Conservation (phyloP, 176 grass and related monocot species). For the Oryza nivara region DNA sequence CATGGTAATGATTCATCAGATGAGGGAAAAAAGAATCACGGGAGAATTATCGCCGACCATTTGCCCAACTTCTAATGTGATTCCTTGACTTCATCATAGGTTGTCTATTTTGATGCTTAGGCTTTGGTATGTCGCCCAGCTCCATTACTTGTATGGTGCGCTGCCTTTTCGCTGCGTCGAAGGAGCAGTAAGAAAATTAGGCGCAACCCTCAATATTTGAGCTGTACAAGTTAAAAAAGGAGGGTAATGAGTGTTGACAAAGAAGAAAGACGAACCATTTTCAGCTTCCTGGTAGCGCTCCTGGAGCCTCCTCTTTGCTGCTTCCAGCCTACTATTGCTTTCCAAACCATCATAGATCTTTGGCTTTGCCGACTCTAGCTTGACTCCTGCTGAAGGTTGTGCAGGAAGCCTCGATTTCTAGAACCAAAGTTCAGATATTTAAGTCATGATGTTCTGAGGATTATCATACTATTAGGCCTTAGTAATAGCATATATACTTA, state of each 20-base stretch:
- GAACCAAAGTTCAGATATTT: conserved; percentile 39
- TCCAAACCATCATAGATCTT: conserved; percentile 57
- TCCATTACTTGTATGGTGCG: conserved; percentile 88
- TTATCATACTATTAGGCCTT: conserved; percentile 16
- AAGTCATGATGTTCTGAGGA: conserved; percentile 29
- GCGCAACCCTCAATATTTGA: conserved; percentile 28
- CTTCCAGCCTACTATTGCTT: conserved; percentile 68
- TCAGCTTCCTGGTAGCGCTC: conserved; percentile 89
- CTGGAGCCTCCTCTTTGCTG: conserved; percentile 83
- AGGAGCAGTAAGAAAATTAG: conserved; percentile 1
- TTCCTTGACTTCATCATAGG: conserved; percentile 58
- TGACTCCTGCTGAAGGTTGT: conserved; percentile 51
- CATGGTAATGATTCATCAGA: conserved; percentile 41
- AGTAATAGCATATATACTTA: conserved; percentile 58
- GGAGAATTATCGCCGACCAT: conserved; percentile 45
- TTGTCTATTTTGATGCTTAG: conserved; percentile 53
- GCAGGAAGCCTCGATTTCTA: conserved; percentile 60
- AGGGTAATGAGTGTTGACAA: background rate
- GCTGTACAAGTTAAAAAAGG: background rate
- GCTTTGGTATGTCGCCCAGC: conserved; percentile 77
- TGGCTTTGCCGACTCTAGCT: conserved; percentile 47
- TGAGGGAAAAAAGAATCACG: conserved; percentile 31
- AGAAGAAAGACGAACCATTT: conserved; percentile 65
- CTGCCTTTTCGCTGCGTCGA: conserved; percentile 76
- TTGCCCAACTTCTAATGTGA: conserved; percentile 53